phyloP scores from a whole-genome alignment of 495 filamentous ascomycete species.

The Stereocaulon alpinum region DNA sequence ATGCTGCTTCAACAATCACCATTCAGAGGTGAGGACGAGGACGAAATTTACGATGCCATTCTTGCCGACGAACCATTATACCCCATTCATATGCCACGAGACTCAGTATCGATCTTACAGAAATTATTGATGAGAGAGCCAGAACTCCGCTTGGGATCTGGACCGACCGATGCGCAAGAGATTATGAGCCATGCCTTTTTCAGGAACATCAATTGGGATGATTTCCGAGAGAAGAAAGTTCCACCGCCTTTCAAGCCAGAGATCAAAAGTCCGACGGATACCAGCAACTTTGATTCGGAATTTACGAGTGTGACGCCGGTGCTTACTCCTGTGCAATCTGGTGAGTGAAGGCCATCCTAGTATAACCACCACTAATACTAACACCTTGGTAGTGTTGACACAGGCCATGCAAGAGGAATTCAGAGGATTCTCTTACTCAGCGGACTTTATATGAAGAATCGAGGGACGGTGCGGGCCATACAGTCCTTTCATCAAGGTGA shows the following conservation, averaged over 20 bases:
- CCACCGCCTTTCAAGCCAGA: conserved; percentile 79
- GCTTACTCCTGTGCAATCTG: conserved; percentile 91
- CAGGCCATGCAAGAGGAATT: conserved; percentile 99
- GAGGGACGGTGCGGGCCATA: not conserved
- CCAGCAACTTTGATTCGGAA: conserved; percentile 97
- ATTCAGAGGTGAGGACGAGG: conserved; percentile 97
- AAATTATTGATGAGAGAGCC: conserved; percentile 95
- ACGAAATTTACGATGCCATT: conserved; percentile 99
- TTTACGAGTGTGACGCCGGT: conserved; percentile 98
- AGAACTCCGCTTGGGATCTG: conserved; percentile 81
- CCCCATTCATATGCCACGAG: conserved; percentile 97
- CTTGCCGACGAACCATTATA: conserved; percentile 96
- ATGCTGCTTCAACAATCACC: conserved; percentile 99
- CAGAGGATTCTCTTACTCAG: conserved; percentile 94
- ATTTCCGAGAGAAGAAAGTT: conserved; percentile 90
- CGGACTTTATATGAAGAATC: conserved; percentile 48
- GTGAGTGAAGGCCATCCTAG: conserved; percentile 43
- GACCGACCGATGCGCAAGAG: conserved; percentile 96
- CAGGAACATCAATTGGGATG: conserved; percentile 95
- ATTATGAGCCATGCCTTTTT: conserved; percentile 99
- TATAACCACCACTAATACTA: conserved; percentile 10
- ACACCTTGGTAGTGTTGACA: conserved; percentile 62
- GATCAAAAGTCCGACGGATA: conserved; percentile 87
- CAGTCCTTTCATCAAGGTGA: not conserved
- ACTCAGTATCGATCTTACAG: conserved; percentile 95